A percentile compares a stretch with the other conserved stretches of the same genome.
Evolutionary conservation across 1,139 yeast genomes (phyloP).

Genomic region (Wickerhamiella infanticola): DNA sequence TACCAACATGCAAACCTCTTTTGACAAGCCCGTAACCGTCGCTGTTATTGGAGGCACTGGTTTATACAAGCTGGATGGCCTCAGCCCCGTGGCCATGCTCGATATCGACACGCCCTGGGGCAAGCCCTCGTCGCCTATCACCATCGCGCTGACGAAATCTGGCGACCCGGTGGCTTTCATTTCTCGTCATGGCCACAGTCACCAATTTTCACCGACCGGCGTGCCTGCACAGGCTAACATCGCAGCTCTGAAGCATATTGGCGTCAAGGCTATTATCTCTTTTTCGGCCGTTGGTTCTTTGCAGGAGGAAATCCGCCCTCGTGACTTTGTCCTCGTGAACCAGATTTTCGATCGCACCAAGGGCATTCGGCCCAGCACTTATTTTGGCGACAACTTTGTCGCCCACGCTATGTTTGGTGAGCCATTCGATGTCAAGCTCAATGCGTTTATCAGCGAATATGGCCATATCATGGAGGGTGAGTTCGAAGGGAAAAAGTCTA

Average conservation of each 20-base stretch:
- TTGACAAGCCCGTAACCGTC: conserved; percentile 44
- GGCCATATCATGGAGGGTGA: conserved; percentile 43
- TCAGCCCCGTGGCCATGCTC: conserved; percentile 72
- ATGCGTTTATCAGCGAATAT: conserved; percentile 44
- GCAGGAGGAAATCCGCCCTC: conserved; percentile 74
- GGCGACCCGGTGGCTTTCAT: conserved; percentile 88
- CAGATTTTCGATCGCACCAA: conserved; percentile 95
- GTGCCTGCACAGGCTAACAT: conserved; percentile 92
- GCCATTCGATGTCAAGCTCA: conserved; percentile 72
- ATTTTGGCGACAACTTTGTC: conserved; percentile 83
- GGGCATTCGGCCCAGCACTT: conserved; percentile 82
- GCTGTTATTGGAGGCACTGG: conserved; percentile 98
- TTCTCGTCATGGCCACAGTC: conserved; percentile 88
- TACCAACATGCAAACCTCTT: conserved; percentile 13
- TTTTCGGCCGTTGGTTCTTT: conserved; percentile 95
- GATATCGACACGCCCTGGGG: conserved; percentile 94
- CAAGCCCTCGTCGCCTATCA: conserved; percentile 82
- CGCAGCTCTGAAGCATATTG: conserved; percentile 79
- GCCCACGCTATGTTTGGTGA: conserved; percentile 97
- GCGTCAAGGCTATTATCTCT: conserved; percentile 79
- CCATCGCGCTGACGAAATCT: conserved; percentile 52
- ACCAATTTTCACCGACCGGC: conserved; percentile 76
- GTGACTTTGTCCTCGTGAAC: conserved; percentile 89
- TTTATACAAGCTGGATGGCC: conserved; percentile 68
- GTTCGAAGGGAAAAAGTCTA: conserved; percentile 20